These are phyloP conservation scores for Pseudozyma hubeiensis DNA, from an alignment of 1,284 basidiomycete species.

Conservation along the genomic window DNA sequence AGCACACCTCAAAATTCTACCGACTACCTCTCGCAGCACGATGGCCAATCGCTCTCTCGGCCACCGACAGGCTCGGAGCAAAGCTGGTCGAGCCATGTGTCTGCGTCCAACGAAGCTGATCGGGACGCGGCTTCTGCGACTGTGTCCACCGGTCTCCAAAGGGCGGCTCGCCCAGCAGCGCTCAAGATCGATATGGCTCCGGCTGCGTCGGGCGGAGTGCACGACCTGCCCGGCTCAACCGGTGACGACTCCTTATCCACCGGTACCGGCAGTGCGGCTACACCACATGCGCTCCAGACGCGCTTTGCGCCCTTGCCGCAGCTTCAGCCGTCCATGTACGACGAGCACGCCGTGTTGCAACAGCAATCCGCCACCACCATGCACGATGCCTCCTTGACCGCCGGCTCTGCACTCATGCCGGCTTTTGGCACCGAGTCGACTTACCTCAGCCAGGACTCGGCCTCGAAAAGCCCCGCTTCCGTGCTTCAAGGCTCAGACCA, in stretches of 20 bases:
- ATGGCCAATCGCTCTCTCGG: slow-evolving; percentile 18
- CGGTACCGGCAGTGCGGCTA: slow-evolving; percentile 14
- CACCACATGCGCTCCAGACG: slow-evolving; percentile 31
- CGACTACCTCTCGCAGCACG: slow-evolving; percentile 17
- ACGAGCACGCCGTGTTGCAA: slow-evolving; percentile 18
- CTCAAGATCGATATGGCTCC: slow-evolving; percentile 42
- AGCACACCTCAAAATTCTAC: background rate
- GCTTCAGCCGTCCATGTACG: slow-evolving; percentile 31
- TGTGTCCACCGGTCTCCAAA: slow-evolving; percentile 11
- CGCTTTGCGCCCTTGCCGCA: slow-evolving; percentile 43
- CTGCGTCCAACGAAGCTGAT: background rate
- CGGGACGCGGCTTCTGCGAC: slow-evolving; percentile 2
- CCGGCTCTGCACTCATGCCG: slow-evolving; percentile 32
- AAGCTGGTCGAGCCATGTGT: slow-evolving; percentile 20
- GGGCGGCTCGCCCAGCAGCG: slow-evolving; percentile 33
- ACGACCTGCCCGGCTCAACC: background rate
- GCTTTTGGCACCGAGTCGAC: slow-evolving; percentile 42
- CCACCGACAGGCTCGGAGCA: slow-evolving; percentile 35
- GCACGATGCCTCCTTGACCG: slow-evolving; percentile 16
- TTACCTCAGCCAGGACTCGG: slow-evolving; percentile 7
- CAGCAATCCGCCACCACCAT: slow-evolving; percentile 5
- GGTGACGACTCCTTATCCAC: slow-evolving; percentile 15
- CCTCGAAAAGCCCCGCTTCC: slow-evolving; percentile 2
- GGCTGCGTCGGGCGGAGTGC: slow-evolving; percentile 4
- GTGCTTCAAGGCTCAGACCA: slow-evolving; percentile 1